Percentiles rank a stretch among this genome's conserved stretches.
Evolutionary conservation across 2,329 filamentous ascomycete species (phyloP).

Genomic region (Fusarium sp.): DNA sequence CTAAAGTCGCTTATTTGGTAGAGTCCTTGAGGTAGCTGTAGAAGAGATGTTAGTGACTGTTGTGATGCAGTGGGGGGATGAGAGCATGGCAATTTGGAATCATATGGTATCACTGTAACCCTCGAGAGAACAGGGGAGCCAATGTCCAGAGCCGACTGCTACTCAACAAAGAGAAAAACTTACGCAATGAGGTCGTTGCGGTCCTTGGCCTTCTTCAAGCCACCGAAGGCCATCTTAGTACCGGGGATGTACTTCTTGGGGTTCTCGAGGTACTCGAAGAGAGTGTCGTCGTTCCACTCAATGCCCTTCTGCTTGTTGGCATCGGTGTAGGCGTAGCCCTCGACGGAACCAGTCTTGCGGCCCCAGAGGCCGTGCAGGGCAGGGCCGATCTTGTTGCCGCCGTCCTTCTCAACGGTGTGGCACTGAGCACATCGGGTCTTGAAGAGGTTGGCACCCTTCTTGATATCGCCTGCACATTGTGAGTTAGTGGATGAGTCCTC

Average conservation of each 20-base stretch:
- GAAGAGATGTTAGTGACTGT: slow-evolving; percentile 35
- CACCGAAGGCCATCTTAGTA: slow-evolving; percentile 99
- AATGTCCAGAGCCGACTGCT: not conserved
- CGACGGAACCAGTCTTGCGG: slow-evolving; percentile 90
- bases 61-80: not conserved
- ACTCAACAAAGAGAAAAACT: slow-evolving; percentile 49
- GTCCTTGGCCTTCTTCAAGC: slow-evolving; percentile 99
- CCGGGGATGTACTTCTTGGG: slow-evolving; percentile 99
- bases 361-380: slow-evolving; percentile 97
- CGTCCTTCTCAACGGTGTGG: slow-evolving; percentile 91
- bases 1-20: slow-evolving; percentile 67
- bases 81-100: not conserved
- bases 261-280: slow-evolving; percentile 99
- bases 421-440: slow-evolving; percentile 99
- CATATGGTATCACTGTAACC: not conserved
- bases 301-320: slow-evolving; percentile 99
- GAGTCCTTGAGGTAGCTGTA: slow-evolving; percentile 73
- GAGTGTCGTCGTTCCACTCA: slow-evolving; percentile 83
- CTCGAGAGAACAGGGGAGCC: not conserved
- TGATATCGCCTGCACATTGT: slow-evolving; percentile 78
- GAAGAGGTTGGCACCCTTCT: slow-evolving; percentile 99
- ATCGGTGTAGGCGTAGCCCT: slow-evolving; percentile 97
- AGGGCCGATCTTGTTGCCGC: slow-evolving; percentile 98
- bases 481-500: slow-evolving; percentile 41
- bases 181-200: slow-evolving; percentile 98